phyloP scores from a whole-genome alignment of 768 basidiomycete species.

The Tubosaeta brunneosetosa region DNA sequence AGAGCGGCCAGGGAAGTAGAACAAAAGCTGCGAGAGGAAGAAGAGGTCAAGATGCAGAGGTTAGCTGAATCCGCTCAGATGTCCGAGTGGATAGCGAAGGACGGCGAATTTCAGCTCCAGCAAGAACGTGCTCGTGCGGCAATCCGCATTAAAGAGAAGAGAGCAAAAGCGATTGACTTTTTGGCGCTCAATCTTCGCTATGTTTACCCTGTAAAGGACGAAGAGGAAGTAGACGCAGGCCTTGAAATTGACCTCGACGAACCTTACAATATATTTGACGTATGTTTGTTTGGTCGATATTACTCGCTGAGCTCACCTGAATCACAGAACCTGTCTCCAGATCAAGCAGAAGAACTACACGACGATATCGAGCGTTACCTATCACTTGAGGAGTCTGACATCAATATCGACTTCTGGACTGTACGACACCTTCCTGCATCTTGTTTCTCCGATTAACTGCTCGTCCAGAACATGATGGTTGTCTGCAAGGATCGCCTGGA shows the following conservation, averaged over 20 bases:
- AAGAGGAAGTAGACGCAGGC: conserved; percentile 78
- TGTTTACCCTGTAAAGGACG: conserved; percentile 70
- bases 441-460: conserved; percentile 2
- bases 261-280: conserved; percentile 96
- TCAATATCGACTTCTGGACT: conserved; percentile 97
- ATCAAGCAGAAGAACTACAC: conserved; percentile 90
- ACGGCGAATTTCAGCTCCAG: conserved; percentile 94
- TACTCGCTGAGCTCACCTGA: conserved; percentile 5
- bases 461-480: conserved; percentile 87
- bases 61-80: conserved; percentile 94
- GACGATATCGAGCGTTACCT: conserved; percentile 93
- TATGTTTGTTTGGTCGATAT: conserved; percentile 35
- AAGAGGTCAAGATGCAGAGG: conserved; percentile 83
- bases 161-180: conserved; percentile 99
- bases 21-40: conserved; percentile 82
- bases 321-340: conserved; percentile 70
- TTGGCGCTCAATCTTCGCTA: conserved; percentile 94
- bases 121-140: conserved; percentile 88
- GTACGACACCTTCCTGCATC: conserved; percentile 39
- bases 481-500: conserved; percentile 91
- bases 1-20: conserved; percentile 93
- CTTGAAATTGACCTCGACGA: conserved; percentile 98
- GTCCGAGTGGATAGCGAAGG: conserved; percentile 97
- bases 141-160: conserved; percentile 91
- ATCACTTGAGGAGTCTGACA: conserved; percentile 73